phyloP scores from a whole-genome alignment of 495 filamentous ascomycete species.

The Penicillium canescens region DNA sequence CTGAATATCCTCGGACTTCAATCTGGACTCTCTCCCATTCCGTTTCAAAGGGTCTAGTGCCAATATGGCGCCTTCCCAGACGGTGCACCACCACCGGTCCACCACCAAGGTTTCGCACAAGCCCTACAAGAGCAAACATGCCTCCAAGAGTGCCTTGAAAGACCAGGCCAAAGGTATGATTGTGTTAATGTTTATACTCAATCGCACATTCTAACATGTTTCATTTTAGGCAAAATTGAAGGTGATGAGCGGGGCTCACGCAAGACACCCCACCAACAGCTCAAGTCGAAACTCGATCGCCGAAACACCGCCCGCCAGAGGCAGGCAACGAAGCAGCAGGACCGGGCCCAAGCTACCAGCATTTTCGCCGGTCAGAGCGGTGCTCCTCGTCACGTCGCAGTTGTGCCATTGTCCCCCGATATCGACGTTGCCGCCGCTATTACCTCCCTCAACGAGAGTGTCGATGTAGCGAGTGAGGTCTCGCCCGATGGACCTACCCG shows the following conservation, averaged over 20 bases:
- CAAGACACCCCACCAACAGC: conserved; percentile 90
- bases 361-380: conserved; percentile 83
- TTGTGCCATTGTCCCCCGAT: conserved; percentile 79
- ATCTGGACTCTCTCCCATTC: conserved; percentile 70
- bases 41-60: conserved; percentile 82
- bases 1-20: conserved; percentile 13
- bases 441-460: conserved; percentile 66
- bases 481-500: conserved; percentile 56
- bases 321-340: conserved; percentile 75
- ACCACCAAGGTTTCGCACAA: conserved; percentile 88
- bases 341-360: conserved; percentile 70
- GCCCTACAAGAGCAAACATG: conserved; percentile 85
- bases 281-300: conserved; percentile 95
- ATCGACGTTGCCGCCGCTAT: conserved; percentile 67
- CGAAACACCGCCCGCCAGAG: conserved; percentile 90
- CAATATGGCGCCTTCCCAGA: conserved; percentile 48
- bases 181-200: conserved; percentile 24
- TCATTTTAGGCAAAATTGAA: conserved; percentile 60
- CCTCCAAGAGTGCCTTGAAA: conserved; percentile 82
- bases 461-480: conserved; percentile 74
- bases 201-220: conserved; percentile 56
- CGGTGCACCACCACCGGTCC: conserved; percentile 81
- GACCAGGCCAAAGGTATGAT: conserved; percentile 73
- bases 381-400: conserved; percentile 87
- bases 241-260: conserved; percentile 58